Evolutionary conservation across 345 rosid species (phyloP), one percentile per base, ranked within the genome.

Genomic region (Eucalyptus caleyi): DNA sequence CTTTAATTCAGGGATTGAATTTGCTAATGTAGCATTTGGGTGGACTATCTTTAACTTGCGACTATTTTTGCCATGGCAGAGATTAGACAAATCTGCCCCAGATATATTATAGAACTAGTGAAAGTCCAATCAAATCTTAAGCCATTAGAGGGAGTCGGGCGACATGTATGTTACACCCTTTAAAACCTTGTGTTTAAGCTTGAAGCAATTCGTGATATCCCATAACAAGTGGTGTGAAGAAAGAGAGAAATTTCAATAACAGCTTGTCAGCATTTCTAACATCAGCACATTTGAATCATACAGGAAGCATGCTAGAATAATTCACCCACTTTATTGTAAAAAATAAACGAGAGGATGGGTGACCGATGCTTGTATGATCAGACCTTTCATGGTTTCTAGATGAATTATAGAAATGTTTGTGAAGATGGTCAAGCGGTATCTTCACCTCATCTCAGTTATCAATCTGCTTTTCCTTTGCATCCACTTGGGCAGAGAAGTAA

Each of bases 111-210:
- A 19, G 82, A 72, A 72, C 15, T 72, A 72, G 45, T 72, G 8
- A 19, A 72, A 19, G 45, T 19, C 82, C 26, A 19, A 37, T 11
- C 8, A 72, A 34, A 69, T 69, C 24, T 69, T 69, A 34, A 32
- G 81, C 81, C 40, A 34, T 69, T 34, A 34, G 13, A 34, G 44
- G 44, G 24, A 34, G 44, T 3, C 2, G 2, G 24, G 44, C 7
- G 1, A 19, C 5, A 3, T 37, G 27, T 37, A 10, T 72, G 14
- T 72, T 9, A 10, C 0, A 0, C 2, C 45, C 44, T 19, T 37
- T 34, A 72, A 72, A 5, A 37, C 45, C 45, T 37, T 7, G 2
- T 72, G 82, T 72, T 37, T 72, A 37, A 72, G 82, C 45, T 34
- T 34, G 6, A 72, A 5, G 45, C 26, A 72, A 72, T 72, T 72